Conservation (phyloP, 75 land plant species). For the Selaginella moellendorffii region DNA sequence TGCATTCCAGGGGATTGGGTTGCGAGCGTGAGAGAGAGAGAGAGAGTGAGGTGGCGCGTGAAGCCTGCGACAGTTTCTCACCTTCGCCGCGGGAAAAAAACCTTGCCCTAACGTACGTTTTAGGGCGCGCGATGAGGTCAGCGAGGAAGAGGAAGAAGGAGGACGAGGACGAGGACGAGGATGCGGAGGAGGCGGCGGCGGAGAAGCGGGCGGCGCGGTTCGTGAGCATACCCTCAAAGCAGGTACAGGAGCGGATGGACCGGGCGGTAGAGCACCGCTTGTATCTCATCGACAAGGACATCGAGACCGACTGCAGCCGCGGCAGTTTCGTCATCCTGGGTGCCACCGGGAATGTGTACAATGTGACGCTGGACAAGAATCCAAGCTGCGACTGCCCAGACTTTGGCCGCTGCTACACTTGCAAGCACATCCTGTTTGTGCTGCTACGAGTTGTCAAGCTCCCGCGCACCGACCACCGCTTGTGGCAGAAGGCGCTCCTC, state of each 20-base stretch:
- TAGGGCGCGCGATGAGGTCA: too few species aligned
- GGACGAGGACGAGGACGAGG: too few species aligned
- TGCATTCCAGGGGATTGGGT: neutral
- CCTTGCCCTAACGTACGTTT: neutral
- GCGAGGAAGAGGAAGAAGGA: slow-evolving; percentile 2
- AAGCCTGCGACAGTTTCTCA: neutral
- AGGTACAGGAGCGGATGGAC: slow-evolving; percentile 41
- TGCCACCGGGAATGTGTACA: slow-evolving; percentile 81
- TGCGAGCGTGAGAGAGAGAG: too few species aligned
- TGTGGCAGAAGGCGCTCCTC: slow-evolving; percentile 54
- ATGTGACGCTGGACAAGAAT: slow-evolving; percentile 35
- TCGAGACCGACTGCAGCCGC: slow-evolving; percentile 7
- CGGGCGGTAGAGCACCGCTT: slow-evolving; percentile 63
- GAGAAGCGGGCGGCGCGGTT: slow-evolving; percentile 25
- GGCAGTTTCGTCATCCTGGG: slow-evolving; percentile 60
- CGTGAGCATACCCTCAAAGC: slow-evolving; percentile 11
- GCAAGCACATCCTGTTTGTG: slow-evolving; percentile 85
- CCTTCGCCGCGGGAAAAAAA: neutral
- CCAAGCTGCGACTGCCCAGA: slow-evolving; percentile 93
- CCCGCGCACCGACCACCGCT: slow-evolving; percentile 37
- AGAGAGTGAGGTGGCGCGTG: too few species aligned
- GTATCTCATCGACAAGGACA: slow-evolving; percentile 49
- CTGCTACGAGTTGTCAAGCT: slow-evolving; percentile 50
- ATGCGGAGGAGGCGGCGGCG: too few species aligned
- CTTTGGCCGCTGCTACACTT: slow-evolving; percentile 30